Evolutionary conservation across 352 stramenopile genomes (phyloP).

Genomic region (Blastocystis sp.): DNA sequence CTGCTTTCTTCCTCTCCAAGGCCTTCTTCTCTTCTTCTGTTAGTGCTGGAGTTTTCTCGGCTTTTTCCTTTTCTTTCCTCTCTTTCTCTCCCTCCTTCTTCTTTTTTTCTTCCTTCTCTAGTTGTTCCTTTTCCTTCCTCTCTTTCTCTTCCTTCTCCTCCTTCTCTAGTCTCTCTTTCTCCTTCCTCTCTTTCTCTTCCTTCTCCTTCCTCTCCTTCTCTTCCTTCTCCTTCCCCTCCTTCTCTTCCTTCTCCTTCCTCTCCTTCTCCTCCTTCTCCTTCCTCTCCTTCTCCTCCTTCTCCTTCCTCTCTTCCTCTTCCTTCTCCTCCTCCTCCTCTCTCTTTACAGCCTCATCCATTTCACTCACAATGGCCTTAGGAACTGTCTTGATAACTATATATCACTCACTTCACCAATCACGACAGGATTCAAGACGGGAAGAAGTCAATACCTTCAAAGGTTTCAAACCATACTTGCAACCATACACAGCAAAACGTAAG

Average conservation of each 20-base stretch:
- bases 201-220: background rate
- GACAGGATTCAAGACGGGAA: constrained; percentile 27
- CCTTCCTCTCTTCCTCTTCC: background rate
- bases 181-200: background rate
- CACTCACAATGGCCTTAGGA: background rate
- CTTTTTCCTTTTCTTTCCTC: background rate
- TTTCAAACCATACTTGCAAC: constrained; percentile 39
- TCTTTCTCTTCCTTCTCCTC: background rate
- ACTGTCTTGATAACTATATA: constrained; percentile 40
- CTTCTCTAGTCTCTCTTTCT: background rate
- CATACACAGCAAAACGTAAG: constrained; percentile 33
- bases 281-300: background rate
- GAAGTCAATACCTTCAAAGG: background rate
- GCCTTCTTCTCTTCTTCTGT: background rate
- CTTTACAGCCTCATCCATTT: constrained; percentile 21
- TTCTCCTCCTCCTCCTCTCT: constrained; percentile 39
- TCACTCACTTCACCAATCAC: background rate
- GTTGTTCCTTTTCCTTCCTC: background rate
- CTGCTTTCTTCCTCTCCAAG: background rate
- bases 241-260: background rate
- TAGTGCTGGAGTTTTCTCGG: background rate
- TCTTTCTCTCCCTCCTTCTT: background rate
- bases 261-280: background rate
- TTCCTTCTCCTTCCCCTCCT: background rate
- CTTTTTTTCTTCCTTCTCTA: background rate